phyloP scores from a whole-genome alignment of 192 early-diverging fungal species.

The Backusella morwellensis region DNA sequence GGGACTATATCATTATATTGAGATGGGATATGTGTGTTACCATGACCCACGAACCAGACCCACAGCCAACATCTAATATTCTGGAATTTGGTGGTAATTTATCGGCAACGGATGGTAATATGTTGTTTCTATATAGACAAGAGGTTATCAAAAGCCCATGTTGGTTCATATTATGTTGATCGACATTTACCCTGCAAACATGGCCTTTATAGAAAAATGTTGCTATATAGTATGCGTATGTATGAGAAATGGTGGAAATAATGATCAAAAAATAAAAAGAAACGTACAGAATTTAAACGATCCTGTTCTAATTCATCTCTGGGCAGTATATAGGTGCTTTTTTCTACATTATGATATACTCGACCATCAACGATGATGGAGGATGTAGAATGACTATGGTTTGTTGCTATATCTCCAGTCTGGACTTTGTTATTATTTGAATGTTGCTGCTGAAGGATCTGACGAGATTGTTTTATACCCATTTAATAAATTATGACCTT shows the following conservation, averaged over 20 bases:
- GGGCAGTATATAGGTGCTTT: constrained; percentile 27
- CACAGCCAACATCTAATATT: constrained; percentile 40
- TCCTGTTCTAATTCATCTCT: constrained; percentile 36
- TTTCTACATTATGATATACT: constrained; percentile 28
- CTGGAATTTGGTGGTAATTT: neutral
- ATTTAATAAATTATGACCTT: neutral
- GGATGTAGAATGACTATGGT: neutral
- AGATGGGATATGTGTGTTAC: neutral
- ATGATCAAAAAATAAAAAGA: neutral
- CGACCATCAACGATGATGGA: constrained; percentile 22
- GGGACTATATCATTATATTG: neutral
- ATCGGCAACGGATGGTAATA: neutral
- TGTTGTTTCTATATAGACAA: constrained; percentile 6
- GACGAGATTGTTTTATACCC: neutral
- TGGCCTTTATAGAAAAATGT: constrained; percentile 20
- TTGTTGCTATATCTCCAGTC: neutral
- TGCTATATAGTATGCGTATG: neutral
- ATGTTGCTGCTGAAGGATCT: neutral
- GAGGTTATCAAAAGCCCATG: neutral
- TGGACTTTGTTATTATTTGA: neutral
- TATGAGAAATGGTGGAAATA: neutral
- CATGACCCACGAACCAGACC: constrained; percentile 37
- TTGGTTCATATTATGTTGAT: neutral
- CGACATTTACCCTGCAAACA: neutral
- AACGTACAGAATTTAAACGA: constrained; percentile 18